phyloP scores from a whole-genome alignment of 495 filamentous ascomycete species.

The Talaromyces proteolyticus region DNA sequence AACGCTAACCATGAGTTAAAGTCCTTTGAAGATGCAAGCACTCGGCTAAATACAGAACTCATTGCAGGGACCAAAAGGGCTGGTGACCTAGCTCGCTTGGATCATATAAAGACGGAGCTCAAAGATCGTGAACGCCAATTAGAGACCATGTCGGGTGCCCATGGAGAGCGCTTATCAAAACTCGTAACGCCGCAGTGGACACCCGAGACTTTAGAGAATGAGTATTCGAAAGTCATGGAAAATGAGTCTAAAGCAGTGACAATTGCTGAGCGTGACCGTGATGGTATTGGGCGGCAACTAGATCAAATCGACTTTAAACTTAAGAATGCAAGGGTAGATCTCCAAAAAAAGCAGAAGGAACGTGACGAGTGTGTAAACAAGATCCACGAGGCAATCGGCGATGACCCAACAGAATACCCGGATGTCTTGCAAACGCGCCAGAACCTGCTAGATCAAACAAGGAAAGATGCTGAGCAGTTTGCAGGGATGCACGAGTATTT shows the following conservation, averaged over 20 bases:
- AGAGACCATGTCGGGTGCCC: constrained; percentile 68
- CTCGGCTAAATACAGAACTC: constrained; percentile 67
- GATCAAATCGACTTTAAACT: constrained; percentile 75
- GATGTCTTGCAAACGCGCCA: constrained; percentile 50
- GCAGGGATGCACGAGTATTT: constrained; percentile 60
- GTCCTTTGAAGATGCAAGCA: constrained; percentile 60
- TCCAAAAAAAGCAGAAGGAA: constrained; percentile 60
- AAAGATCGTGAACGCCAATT: constrained; percentile 65
- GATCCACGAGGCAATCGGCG: constrained; percentile 42
- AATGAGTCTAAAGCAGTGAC: constrained; percentile 43
- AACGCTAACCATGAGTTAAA: constrained; percentile 56
- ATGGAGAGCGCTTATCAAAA: constrained; percentile 59
- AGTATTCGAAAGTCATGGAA: constrained; percentile 62
- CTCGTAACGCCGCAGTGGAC: constrained; percentile 62
- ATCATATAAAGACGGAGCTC: constrained; percentile 69
- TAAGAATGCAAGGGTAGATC: constrained; percentile 51
- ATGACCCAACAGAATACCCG: constrained; percentile 49
- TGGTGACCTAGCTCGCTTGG: constrained; percentile 70
- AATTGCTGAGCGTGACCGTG: constrained; percentile 62
- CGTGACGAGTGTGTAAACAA: constrained; percentile 49
- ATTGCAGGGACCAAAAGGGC: constrained; percentile 69
- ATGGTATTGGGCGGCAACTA: constrained; percentile 63
- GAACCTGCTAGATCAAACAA: constrained; percentile 50
- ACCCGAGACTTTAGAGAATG: constrained; percentile 59
- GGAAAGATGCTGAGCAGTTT: constrained; percentile 58